Evolutionary conservation across 306 rosid species (phyloP).

Genomic region (Urtica urens): DNA sequence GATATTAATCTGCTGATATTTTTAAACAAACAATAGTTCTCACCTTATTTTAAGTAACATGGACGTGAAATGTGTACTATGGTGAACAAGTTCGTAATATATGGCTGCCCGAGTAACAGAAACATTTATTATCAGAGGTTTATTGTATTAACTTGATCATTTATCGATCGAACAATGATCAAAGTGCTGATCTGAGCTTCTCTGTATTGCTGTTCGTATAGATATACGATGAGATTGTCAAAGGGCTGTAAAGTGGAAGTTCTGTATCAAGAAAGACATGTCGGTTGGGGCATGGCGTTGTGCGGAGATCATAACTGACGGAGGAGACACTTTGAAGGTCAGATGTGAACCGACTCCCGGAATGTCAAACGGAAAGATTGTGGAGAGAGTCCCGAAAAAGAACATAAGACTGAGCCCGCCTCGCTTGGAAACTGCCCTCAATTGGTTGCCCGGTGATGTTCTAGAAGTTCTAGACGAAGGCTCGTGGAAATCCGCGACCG

Average conservation of each 20-base stretch:
- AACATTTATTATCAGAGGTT: too few relatives aligned
- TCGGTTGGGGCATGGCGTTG: conserved; percentile 51
- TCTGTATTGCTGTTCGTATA: too few relatives aligned
- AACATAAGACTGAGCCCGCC: conserved; percentile 69
- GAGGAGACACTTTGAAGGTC: conserved; percentile 50
- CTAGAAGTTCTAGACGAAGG: conserved; percentile 48
- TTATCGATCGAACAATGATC: too few relatives aligned
- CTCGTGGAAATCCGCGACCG: conserved; percentile 57
- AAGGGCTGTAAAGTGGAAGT: conserved; percentile 70
- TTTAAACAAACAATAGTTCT: too few relatives aligned
- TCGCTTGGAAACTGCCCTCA: conserved; percentile 11
- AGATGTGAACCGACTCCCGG: conserved; percentile 22
- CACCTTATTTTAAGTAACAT: too few relatives aligned
- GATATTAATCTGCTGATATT: neutral
- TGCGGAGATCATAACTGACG: conserved; percentile 50
- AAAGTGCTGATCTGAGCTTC: neutral
- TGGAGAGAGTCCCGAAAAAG: conserved; percentile 48
- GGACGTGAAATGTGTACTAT: neutral
- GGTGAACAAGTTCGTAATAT: too few relatives aligned
- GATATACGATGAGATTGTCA: conserved; percentile 42
- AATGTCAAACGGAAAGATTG: conserved; percentile 16
- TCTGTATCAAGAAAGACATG: conserved; percentile 28
- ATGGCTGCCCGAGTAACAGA: too few relatives aligned
- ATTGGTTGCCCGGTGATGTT: conserved; percentile 46
- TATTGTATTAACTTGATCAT: too few relatives aligned